Conservation (phyloP, 306 rosid species). For the Acmispon strigosus region DNA sequence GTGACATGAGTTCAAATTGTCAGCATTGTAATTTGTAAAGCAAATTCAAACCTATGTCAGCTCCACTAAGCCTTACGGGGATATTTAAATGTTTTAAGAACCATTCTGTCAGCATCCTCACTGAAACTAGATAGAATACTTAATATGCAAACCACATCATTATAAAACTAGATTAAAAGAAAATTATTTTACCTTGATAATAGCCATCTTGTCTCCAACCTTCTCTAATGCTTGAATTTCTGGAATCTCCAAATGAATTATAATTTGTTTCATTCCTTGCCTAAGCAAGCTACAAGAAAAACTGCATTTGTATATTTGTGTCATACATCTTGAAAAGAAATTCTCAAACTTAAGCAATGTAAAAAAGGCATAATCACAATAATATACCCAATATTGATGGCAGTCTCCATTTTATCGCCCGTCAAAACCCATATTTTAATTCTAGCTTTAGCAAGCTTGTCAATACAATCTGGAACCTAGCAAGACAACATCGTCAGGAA, state of each 20-base stretch:
- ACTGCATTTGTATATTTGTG: slow-evolving; percentile 40
- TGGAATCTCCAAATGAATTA: slow-evolving; percentile 58
- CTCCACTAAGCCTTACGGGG: background rate
- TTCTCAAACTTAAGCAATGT: background rate
- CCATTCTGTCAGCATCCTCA: slow-evolving; percentile 5
- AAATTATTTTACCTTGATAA: slow-evolving; percentile 42
- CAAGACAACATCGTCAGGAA: slow-evolving; percentile 20
- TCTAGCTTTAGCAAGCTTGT: slow-evolving; percentile 84
- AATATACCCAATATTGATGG: slow-evolving; percentile 82
- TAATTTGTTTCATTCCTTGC: slow-evolving; percentile 83
- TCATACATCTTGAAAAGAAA: slow-evolving; percentile 29
- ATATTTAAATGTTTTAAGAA: background rate
- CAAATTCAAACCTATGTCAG: background rate
- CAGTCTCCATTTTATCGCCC: slow-evolving; percentile 97
- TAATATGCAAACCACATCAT: background rate
- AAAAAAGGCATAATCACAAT: background rate
- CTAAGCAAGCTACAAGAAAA: slow-evolving; percentile 86
- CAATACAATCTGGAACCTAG: slow-evolving; percentile 87
- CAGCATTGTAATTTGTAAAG: background rate
- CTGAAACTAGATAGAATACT: background rate
- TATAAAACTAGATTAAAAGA: background rate
- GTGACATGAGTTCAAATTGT: background rate
- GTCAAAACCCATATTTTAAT: slow-evolving; percentile 95
- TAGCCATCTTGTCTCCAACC: slow-evolving; percentile 56
- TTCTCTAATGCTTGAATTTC: slow-evolving; percentile 64